phyloP scores from a whole-genome alignment of 169 alveolate genomes.

The Besnoitia besnoiti region DNA sequence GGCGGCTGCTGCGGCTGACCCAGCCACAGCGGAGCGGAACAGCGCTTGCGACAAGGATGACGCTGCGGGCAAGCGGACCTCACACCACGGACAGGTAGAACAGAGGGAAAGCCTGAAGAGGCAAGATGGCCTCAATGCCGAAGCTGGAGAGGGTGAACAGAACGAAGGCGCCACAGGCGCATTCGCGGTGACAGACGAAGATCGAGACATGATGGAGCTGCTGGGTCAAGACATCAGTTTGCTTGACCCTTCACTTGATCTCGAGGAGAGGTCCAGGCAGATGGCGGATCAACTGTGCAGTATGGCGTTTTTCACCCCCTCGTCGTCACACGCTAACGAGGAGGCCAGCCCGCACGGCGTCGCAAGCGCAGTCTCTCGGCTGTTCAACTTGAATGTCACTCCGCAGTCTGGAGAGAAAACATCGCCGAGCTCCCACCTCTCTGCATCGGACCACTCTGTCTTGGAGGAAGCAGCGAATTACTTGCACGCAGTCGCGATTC shows the following conservation, averaged over 20 bases:
- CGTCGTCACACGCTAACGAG: neutral
- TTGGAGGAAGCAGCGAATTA: neutral
- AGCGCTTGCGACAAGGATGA: no score
- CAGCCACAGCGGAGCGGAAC: neutral
- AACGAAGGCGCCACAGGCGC: neutral
- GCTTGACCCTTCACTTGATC: neutral
- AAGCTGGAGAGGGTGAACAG: neutral
- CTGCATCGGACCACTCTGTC: neutral
- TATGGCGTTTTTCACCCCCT: neutral
- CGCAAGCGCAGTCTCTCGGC: neutral
- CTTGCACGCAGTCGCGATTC: neutral
- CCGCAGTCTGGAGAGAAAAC: neutral
- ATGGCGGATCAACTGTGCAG: neutral
- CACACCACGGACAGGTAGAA: neutral
- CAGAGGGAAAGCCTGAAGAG: neutral
- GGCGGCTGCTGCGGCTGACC: neutral
- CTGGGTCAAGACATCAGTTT: neutral
- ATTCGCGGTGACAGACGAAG: neutral
- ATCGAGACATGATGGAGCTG: neutral
- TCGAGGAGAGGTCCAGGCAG: neutral
- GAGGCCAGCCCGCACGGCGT: neutral
- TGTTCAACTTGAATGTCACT: neutral
- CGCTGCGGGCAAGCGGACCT: neutral
- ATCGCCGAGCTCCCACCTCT: no score
- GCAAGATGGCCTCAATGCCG: neutral